Conservation (phyloP, 768 basidiomycete species). For the Porphyrellus cyaneotinctus region DNA sequence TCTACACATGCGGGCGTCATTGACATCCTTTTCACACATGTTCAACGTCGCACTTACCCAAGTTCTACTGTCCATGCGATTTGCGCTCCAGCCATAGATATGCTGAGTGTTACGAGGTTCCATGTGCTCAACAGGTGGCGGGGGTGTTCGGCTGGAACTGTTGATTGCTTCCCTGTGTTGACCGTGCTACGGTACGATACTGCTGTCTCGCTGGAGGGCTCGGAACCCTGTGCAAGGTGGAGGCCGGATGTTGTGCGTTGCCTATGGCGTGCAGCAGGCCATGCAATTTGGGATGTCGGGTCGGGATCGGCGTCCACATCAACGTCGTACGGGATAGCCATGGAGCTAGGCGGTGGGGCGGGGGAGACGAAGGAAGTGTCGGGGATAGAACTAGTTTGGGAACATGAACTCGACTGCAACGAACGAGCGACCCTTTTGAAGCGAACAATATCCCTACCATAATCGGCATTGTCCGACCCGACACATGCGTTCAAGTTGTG, state of each 20-base stretch:
- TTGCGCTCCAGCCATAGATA: conserved; percentile 94
- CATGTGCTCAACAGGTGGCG: conserved; percentile 43
- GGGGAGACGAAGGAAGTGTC: background rate
- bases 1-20: conserved; percentile 38
- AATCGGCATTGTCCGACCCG: conserved; percentile 26
- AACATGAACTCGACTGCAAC: conserved; percentile 7
- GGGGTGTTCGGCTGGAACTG: conserved; percentile 19
- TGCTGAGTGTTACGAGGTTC: conserved; percentile 76
- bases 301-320: conserved; percentile 56
- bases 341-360: conserved; percentile 26
- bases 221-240: conserved; percentile 22
- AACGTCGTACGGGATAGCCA: conserved; percentile 55
- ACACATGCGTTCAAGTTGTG: conserved; percentile 1
- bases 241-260: conserved; percentile 25
- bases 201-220: conserved; percentile 18
- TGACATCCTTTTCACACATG: conserved; percentile 1
- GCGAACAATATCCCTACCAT: background rate
- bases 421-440: conserved; percentile 13
- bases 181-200: conserved; percentile 31
- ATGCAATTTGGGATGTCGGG: conserved; percentile 75
- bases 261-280: conserved; percentile 51
- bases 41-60: conserved; percentile 51
- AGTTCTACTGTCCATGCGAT: conserved; percentile 95
- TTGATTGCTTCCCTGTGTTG: conserved; percentile 26
- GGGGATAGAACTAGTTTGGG: background rate